These are phyloP conservation scores for Buxus sempervirens DNA, from an alignment of 164 flowering plant species.

Conservation along the genomic window DNA sequence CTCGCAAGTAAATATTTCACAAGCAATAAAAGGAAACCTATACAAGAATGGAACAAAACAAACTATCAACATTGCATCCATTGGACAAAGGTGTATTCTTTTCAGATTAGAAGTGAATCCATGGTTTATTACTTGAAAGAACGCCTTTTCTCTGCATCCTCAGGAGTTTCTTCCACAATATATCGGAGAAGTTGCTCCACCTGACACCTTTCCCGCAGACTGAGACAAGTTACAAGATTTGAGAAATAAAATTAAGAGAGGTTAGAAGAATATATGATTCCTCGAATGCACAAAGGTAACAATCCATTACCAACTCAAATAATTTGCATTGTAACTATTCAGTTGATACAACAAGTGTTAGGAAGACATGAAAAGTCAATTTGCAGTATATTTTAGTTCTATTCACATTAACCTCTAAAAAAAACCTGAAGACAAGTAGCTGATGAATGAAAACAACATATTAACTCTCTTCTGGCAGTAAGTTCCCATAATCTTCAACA, in stretches of 20 bases:
- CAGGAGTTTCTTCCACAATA: slow-evolving; percentile 85
- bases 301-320: neutral
- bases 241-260: no score
- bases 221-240: slow-evolving; percentile 20
- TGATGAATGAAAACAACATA: neutral
- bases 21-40: slow-evolving; percentile 92
- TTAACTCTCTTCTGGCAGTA: neutral
- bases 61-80: neutral
- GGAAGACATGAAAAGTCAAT: neutral
- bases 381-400: neutral
- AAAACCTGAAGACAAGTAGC: neutral
- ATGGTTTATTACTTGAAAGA: slow-evolving; percentile 61
- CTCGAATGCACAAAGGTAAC: neutral
- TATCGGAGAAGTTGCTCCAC: slow-evolving; percentile 75
- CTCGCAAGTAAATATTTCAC: slow-evolving; percentile 95
- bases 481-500: neutral
- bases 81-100: neutral
- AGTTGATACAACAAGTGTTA: neutral
- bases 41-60: neutral
- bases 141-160: slow-evolving; percentile 70
- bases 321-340: neutral
- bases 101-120: neutral
- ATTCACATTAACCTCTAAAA: neutral
- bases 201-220: slow-evolving; percentile 74
- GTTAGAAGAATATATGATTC: neutral